Evolutionary conservation across 345 rosid genomes (phyloP).

Genomic region (Cochlearia excelsa): DNA sequence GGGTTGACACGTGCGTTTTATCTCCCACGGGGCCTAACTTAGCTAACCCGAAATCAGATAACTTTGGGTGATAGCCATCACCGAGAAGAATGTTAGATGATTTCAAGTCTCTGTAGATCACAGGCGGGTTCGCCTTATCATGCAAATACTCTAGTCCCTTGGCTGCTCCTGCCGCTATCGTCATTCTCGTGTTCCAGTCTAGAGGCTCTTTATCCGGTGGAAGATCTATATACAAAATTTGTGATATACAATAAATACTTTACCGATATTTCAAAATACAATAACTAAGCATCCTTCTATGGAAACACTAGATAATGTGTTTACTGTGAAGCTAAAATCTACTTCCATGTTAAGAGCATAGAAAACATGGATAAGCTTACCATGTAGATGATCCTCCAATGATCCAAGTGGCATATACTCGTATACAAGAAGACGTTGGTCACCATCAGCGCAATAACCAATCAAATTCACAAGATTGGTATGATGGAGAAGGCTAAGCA

Average conservation of each 20-base stretch:
- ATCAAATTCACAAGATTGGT: conserved; percentile 88
- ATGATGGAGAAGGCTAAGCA: conserved; percentile 96
- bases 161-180: conserved; percentile 98
- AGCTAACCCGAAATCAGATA: conserved; percentile 96
- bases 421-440: conserved; percentile 92
- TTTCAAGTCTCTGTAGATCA: conserved; percentile 87
- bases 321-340: neutral
- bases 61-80: conserved; percentile 56
- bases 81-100: conserved; percentile 94
- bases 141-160: conserved; percentile 95
- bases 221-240: conserved; percentile 50
- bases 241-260: too few species aligned
- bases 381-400: conserved; percentile 92
- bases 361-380: conserved; percentile 35
- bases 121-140: conserved; percentile 95
- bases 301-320: neutral
- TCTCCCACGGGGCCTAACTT: conserved; percentile 97
- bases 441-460: conserved; percentile 98
- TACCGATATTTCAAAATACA: neutral
- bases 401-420: conserved; percentile 96
- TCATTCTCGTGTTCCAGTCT: conserved; percentile 97
- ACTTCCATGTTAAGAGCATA: neutral
- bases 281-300: neutral
- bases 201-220: conserved; percentile 78
- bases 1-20: conserved; percentile 94